Evolutionary conservation across 352 stramenopile genomes (phyloP).

Genomic region (Pythium pyrilobum): DNA sequence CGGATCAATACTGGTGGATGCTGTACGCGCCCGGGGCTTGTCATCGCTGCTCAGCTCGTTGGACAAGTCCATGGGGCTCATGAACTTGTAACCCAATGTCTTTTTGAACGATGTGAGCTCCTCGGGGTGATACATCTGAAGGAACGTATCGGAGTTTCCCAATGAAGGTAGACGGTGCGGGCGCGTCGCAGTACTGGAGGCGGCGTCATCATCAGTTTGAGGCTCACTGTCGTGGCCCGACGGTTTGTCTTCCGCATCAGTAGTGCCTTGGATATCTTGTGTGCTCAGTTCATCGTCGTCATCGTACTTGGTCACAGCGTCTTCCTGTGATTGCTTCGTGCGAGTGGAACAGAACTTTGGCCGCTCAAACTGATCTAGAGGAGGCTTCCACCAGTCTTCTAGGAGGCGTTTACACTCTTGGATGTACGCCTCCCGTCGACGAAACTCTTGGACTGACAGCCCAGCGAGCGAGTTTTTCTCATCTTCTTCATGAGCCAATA

Average conservation of each 20-base stretch:
- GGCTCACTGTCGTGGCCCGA: not conserved
- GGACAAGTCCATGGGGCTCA: slow-evolving; percentile 76
- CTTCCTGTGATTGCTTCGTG: not conserved
- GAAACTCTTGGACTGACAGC: slow-evolving; percentile 37
- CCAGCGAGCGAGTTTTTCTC: slow-evolving; percentile 9
- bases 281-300: not conserved
- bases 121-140: slow-evolving; percentile 82
- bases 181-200: not conserved
- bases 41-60: slow-evolving; percentile 50
- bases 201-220: not conserved
- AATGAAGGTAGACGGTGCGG: slow-evolving; percentile 15
- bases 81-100: slow-evolving; percentile 83
- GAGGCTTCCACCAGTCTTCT: slow-evolving; percentile 85
- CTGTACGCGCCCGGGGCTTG: slow-evolving; percentile 26
- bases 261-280: not conserved
- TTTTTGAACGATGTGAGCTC: slow-evolving; percentile 86
- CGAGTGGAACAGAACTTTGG: slow-evolving; percentile 4
- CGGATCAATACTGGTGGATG: slow-evolving; percentile 30
- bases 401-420: slow-evolving; percentile 70
- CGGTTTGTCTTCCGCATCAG: not conserved
- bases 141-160: slow-evolving; percentile 62
- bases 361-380: slow-evolving; percentile 68
- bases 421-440: slow-evolving; percentile 61
- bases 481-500: slow-evolving; percentile 26
- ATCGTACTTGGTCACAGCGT: not conserved